A percentile compares a stretch with the other conserved stretches of the same genome.
These are phyloP conservation scores for Leucocoprinus leucothites DNA, from an alignment of 768 basidiomycete species.

Conservation along the genomic window DNA sequence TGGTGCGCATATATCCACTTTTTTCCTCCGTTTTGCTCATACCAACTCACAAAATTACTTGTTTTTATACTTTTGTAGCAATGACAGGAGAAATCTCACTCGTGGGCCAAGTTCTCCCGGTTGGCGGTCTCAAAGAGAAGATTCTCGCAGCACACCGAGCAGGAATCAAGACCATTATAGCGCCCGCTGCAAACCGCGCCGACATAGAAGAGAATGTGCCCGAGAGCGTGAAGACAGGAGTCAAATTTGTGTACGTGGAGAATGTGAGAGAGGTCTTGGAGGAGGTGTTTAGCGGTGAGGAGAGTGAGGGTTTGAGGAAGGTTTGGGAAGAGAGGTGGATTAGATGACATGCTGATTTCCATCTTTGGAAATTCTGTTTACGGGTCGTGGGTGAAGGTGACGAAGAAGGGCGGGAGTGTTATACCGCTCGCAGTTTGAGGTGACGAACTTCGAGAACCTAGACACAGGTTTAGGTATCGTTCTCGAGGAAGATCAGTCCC, in stretches of 20 bases:
- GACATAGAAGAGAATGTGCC: conserved; percentile 99
- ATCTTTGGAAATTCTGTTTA: no score
- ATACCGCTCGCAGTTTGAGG: no score
- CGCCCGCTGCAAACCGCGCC: conserved; percentile 83
- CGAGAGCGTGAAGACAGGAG: conserved; percentile 91
- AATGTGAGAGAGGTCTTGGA: conserved; percentile 86
- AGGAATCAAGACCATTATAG: conserved; percentile 89
- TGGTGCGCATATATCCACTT: conserved; percentile 45
- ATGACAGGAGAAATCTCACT: conserved; percentile 99
- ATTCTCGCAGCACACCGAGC: conserved; percentile 96
- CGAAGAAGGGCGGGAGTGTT: no score
- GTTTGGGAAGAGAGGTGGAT: conserved; percentile 7
- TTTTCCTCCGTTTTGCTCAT: background rate
- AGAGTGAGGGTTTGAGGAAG: conserved; percentile 7
- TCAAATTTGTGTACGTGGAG: conserved; percentile 93
- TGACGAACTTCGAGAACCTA: no score
- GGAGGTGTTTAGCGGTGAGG: conserved; percentile 66
- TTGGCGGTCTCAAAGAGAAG: conserved; percentile 95
- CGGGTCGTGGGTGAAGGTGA: no score
- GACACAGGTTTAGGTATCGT: no score
- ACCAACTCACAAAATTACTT: background rate
- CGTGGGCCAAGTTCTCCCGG: conserved; percentile 92
- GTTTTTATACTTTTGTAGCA: conserved; percentile 40
- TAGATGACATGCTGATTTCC: background rate
- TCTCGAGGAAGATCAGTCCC: no score